These are phyloP conservation scores for Stachybotrys chlorohalonatus DNA, from an alignment of 2,329 filamentous ascomycete species.

Conservation along the genomic window DNA sequence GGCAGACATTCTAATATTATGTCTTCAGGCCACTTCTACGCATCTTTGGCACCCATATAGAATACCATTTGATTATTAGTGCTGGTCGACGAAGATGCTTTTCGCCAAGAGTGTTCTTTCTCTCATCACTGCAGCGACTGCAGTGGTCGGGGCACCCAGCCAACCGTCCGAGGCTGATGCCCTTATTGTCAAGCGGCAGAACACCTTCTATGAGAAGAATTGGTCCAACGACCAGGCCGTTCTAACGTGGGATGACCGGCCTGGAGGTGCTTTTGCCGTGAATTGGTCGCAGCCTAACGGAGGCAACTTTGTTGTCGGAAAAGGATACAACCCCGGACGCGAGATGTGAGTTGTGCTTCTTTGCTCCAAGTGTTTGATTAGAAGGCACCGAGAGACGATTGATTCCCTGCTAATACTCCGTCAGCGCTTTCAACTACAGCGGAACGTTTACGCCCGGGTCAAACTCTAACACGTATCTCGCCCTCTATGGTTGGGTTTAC, in stretches of 20 bases:
- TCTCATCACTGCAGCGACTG: no score
- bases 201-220: neutral
- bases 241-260: neutral
- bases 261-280: neutral
- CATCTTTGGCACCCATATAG: no score
- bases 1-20: no score
- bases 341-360: constrained; percentile 25
- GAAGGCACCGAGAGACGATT: neutral
- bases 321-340: constrained; percentile 16
- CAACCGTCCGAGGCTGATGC: no score
- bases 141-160: no score
- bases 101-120: no score
- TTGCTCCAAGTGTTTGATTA: neutral
- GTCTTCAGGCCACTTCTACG: no score
- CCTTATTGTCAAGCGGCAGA: neutral
- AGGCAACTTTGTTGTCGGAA: constrained; percentile 16
- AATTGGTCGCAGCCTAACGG: neutral
- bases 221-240: neutral
- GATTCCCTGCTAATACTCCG: no score
- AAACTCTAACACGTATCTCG: constrained; percentile 24
- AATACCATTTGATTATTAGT: no score
- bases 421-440: constrained; percentile 15
- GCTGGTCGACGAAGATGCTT: no score
- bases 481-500: constrained; percentile 28
- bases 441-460: constrained; percentile 15